These are phyloP conservation scores for Aotearoamyces nothofagi DNA, from an alignment of 2,329 filamentous ascomycete genomes.

Conservation along the genomic window DNA sequence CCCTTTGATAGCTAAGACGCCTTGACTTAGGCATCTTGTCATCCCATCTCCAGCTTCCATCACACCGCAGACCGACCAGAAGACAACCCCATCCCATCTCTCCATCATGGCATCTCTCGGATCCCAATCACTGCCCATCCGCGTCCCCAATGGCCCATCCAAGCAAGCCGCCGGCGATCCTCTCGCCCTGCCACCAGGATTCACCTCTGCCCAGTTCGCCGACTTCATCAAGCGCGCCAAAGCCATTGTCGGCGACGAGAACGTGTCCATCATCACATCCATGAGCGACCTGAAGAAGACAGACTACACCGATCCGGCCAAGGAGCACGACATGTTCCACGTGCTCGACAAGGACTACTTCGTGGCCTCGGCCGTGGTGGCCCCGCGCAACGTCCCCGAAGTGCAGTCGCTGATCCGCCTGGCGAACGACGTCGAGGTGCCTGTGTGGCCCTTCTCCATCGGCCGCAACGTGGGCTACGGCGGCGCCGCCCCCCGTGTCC, in stretches of 20 bases:
- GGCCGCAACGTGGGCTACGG: constrained; percentile 37
- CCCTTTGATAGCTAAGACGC: no score
- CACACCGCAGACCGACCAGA: no score
- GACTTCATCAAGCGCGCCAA: not conserved
- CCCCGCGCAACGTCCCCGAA: constrained; percentile 27
- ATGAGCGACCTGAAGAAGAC: not conserved
- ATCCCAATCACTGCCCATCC: no score
- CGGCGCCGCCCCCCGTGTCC: constrained; percentile 35
- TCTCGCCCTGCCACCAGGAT: not conserved
- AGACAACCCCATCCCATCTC: no score
- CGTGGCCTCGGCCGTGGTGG: constrained; percentile 24
- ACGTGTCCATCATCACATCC: not conserved
- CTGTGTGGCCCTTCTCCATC: constrained; percentile 32
- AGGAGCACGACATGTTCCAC: constrained; percentile 22
- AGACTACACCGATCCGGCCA: not conserved
- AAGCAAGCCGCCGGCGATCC: not conserved
- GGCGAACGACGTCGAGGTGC: constrained; percentile 28
- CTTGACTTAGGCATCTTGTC: no score
- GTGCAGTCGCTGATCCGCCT: constrained; percentile 30
- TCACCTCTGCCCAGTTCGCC: not conserved
- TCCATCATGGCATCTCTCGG: no score
- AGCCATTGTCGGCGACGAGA: not conserved
- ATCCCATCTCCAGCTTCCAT: no score
- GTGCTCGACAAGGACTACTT: constrained; percentile 27
- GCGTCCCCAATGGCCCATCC: not conserved